Percentiles rank a stretch among this genome's conserved stretches.
Evolutionary conservation across 345 rosid species (phyloP).

Genomic region (Diplotaxis tenuifolia): DNA sequence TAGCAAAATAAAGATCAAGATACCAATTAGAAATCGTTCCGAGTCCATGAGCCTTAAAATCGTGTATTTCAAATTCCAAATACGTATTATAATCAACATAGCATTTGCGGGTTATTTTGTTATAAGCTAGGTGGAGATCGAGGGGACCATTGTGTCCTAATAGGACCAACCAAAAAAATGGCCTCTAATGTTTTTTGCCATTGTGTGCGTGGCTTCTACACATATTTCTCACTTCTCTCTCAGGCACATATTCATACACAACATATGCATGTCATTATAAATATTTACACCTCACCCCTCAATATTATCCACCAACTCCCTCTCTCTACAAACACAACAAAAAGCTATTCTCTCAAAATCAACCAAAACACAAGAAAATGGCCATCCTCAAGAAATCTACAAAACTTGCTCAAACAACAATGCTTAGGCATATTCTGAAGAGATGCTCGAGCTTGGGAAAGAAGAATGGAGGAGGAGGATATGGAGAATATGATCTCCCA

Average conservation of each 20-base stretch:
- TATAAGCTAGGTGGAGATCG: constrained; percentile 11
- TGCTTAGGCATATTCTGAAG: neutral
- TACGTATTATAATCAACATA: neutral
- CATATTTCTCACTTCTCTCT: neutral
- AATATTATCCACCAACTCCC: constrained; percentile 5
- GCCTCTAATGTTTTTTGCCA: constrained; percentile 26
- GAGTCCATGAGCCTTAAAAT: neutral
- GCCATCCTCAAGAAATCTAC: neutral
- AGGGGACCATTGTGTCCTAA: constrained; percentile 52
- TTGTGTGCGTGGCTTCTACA: neutral
- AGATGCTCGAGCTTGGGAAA: neutral
- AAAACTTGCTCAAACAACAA: neutral
- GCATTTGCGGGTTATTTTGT: neutral
- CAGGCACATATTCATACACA: neutral
- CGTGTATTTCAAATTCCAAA: constrained; percentile 7
- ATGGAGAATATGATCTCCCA: neutral
- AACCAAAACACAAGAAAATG: neutral
- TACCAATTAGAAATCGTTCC: neutral
- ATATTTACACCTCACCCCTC: neutral
- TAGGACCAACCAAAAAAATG: constrained; percentile 45
- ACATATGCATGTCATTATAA: neutral
- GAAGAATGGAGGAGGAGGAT: neutral
- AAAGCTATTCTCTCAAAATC: neutral
- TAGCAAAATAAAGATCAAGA: neutral
- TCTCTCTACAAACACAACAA: neutral